Evolutionary conservation across 2,329 filamentous ascomycete species (phyloP).

Genomic region (Penicillium griseofulvum): DNA sequence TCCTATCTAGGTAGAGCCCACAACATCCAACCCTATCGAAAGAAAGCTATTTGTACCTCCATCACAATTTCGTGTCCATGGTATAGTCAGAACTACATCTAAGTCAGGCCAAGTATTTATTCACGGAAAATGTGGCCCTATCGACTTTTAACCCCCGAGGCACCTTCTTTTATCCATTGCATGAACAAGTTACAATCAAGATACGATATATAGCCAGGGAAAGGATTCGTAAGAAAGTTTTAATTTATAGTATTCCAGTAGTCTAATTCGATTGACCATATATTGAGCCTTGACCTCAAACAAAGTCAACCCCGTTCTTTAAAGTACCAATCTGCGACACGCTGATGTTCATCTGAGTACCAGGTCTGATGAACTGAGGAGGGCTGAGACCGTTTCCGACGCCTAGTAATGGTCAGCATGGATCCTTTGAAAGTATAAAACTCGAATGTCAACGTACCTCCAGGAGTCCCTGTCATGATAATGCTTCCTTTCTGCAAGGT

Average conservation of each 20-base stretch:
- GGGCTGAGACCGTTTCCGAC: slow-evolving; percentile 47
- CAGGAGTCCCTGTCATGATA: slow-evolving; percentile 32
- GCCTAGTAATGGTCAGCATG: neutral
- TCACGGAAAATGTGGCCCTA: too few species aligned
- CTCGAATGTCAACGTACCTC: slow-evolving; percentile 1
- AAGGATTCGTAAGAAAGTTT: neutral
- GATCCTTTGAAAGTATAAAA: too few species aligned
- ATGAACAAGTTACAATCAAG: too few species aligned
- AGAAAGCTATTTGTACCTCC: too few species aligned
- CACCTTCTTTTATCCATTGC: too few species aligned
- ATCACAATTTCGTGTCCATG: too few species aligned
- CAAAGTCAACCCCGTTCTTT: slow-evolving; percentile 32
- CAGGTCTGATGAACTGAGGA: slow-evolving; percentile 36
- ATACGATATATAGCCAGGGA: too few species aligned
- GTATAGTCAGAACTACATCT: too few species aligned
- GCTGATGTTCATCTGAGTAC: slow-evolving; percentile 38
- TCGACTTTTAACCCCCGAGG: too few species aligned
- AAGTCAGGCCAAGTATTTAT: too few species aligned
- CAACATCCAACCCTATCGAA: too few species aligned
- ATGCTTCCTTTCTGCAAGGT: slow-evolving; percentile 30
- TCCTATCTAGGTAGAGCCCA: too few species aligned
- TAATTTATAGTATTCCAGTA: neutral
- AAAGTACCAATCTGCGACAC: slow-evolving; percentile 37
- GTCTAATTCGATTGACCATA: neutral
- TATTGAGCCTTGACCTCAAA: neutral